Base-by-base conservation (phyloP, 2,329 filamentous ascomycete species). In the Phaeoacremonium minimum region DNA sequence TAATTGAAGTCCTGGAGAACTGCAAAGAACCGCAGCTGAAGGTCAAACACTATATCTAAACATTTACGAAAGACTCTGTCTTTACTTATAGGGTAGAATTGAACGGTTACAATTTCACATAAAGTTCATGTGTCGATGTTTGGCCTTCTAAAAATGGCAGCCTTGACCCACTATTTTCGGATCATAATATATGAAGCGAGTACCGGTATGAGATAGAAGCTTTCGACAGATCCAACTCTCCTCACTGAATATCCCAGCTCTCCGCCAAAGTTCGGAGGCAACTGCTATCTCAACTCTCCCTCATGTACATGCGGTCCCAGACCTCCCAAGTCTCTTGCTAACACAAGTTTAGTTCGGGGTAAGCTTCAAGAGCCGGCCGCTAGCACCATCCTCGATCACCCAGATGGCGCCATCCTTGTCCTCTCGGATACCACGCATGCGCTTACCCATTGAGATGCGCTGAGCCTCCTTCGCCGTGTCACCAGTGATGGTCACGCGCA, bases 351-450 rank as follows among this genome's bases (percentile, higher is more conserved):
- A 49, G 42, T 48, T 50, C 30, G 55, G 55, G 32, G 55, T 58
- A 35, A 57, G 52, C 53, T 57, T 56, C 46, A 58, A 44, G 28
- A 58, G 51, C 37, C 50, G 44, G 30, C 53, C 55, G 40, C 22
- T 37, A 29, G 38, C 32, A 43, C 55, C 55, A 45, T 58, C 55
- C 46, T 58, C 53, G 26, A 57, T 42, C 33, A 55, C 51, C 52
- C 53, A 58, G 38, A 58, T 49, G 37, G 48, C 44, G 41, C 54
- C 55, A 34, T 56, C 53, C 41, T 46, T 46, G 41, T 41, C 41
- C 49, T 57, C 49, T 34, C 55, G 50, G 47, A 58, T 50, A 37
- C 51, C 47, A 40, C 55, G 53, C 48, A 54, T 56, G 45, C 55
- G 53, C 45, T 43, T 50, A 12, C 55, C 55, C 49, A 58, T 51